These are phyloP conservation scores for Somion occarium DNA, from an alignment of 1,284 basidiomycete genomes.

Conservation along the genomic window DNA sequence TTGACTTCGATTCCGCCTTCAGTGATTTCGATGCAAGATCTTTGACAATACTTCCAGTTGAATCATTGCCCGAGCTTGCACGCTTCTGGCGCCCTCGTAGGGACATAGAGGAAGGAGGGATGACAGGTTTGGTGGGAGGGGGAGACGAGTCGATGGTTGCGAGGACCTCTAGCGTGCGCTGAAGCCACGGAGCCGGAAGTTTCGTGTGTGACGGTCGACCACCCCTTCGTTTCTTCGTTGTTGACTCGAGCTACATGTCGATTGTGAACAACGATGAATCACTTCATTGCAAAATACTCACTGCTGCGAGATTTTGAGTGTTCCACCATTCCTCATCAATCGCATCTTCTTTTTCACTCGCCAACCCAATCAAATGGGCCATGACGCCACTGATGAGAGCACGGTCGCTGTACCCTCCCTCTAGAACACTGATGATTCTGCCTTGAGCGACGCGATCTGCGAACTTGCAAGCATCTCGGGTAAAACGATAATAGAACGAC, in stretches of 20 bases:
- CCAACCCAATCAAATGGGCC: slow-evolving; percentile 74
- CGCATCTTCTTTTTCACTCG: slow-evolving; percentile 14
- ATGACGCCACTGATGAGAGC: slow-evolving; percentile 80
- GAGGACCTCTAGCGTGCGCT: slow-evolving; percentile 42
- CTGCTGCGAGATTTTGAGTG: slow-evolving; percentile 57
- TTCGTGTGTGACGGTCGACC: slow-evolving; percentile 34
- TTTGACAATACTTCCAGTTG: too few relatives aligned
- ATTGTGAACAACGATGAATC: background rate
- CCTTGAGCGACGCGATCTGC: slow-evolving; percentile 67
- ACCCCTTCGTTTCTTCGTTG: slow-evolving; percentile 51
- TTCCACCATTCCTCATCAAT: slow-evolving; percentile 68
- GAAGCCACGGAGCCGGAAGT: slow-evolving; percentile 49
- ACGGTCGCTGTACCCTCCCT: slow-evolving; percentile 93
- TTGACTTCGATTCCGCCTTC: too few relatives aligned
- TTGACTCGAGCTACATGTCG: slow-evolving; percentile 62
- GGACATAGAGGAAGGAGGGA: slow-evolving; percentile 10
- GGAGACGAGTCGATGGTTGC: slow-evolving; percentile 32
- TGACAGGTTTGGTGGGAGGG: slow-evolving; percentile 5
- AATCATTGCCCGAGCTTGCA: background rate
- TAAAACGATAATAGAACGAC: slow-evolving; percentile 84
- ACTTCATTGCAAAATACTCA: slow-evolving; percentile 24
- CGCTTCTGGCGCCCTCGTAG: slow-evolving; percentile 12
- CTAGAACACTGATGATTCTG: slow-evolving; percentile 82
- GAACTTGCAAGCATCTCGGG: slow-evolving; percentile 66
- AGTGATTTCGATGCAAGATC: too few relatives aligned